Evolutionary conservation across 306 rosid genomes (phyloP), one percentile per base, ranked within the genome.

Genomic region (Lablab purpureus): DNA sequence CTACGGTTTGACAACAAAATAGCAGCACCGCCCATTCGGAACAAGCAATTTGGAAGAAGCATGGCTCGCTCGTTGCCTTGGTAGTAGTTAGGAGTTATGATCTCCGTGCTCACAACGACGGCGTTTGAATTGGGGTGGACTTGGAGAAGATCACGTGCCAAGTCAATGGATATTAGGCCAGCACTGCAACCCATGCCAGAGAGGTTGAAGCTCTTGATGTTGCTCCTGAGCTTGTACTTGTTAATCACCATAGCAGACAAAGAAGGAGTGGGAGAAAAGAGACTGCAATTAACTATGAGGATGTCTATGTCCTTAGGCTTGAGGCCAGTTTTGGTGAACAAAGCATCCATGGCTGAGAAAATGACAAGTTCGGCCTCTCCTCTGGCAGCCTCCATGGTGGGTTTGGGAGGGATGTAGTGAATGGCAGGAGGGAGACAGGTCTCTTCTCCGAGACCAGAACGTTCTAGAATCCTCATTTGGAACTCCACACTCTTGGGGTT

Each of bases 141-240:
- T 19, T 95, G 99, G 37, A 95, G 98, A 67, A 95, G 92, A 49
- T 94, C 98, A 0, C 98, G 97, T 0, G 98, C 98, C 19, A 94
- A 74, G 55, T 94, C 97, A 9, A 94, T 89, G 1, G 98, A 90
- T 10, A 94, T 94, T 0, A 94, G 60, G 0, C 98, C 98, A 0
- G 98, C 98, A n/a, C 97, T 92, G 73, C 98, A 94, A 0, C 98
- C 98, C 98, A 94, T 94, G 11, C 98, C 98, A 1, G 98, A 94
- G 40, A 94, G 89, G 45, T 94, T 94, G 73, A 94, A 92, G 83
- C 98, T 94, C 72, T 74, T 88, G 54, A 92, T 83, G 78, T 94
- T 94, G 80, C 98, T 89, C 10, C 98, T 76, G 0, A 94, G 84
- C 76, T 92, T 94, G 80, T 90, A 94, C 75, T 92, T 94, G 84